Evolutionary conservation across 257 asterid genomes (phyloP).

Genomic region (Orobanche coerulescens): DNA sequence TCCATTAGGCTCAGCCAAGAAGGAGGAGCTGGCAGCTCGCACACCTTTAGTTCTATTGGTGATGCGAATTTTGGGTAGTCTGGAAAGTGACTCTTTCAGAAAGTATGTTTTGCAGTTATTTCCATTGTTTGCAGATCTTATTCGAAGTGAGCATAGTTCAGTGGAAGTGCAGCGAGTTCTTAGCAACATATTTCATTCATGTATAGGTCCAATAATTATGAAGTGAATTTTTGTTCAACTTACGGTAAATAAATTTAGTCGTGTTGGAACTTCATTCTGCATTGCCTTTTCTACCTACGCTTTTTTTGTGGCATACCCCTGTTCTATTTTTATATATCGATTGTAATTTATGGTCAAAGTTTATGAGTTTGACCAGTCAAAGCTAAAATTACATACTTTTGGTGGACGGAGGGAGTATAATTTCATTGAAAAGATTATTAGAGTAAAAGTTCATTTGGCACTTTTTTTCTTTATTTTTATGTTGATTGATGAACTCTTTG

Average conservation of each 20-base stretch:
- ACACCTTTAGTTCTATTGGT: constrained; percentile 60
- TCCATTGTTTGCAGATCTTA: constrained; percentile 73
- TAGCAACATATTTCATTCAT: constrained; percentile 55
- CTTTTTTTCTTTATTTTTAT: too few relatives aligned
- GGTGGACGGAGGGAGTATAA: too few relatives aligned
- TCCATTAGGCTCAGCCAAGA: constrained; percentile 84
- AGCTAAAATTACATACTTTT: too few relatives aligned
- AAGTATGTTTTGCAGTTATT: constrained; percentile 48
- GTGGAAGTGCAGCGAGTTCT: constrained; percentile 69
- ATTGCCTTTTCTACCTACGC: neutral
- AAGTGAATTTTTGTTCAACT: constrained; percentile 18
- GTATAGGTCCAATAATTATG: constrained; percentile 68
- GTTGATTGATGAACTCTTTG: too few relatives aligned
- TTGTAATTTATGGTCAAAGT: too few relatives aligned
- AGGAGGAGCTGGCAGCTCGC: constrained; percentile 86
- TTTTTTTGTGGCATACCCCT: neutral
- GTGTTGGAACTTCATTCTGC: neutral
- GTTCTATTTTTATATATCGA: too few relatives aligned
- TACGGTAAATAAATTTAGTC: constrained; percentile 7
- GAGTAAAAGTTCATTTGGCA: too few relatives aligned
- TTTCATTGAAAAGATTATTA: too few relatives aligned
- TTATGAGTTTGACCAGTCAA: too few relatives aligned
- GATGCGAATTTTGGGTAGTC: constrained; percentile 50
- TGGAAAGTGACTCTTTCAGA: constrained; percentile 47
- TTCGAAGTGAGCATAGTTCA: constrained; percentile 89